A percentile compares a stretch with the other conserved stretches of the same genome.
Evolutionary conservation across 768 basidiomycete genomes (phyloP).

Genomic region (Phylloporus rhodoxanthus): DNA sequence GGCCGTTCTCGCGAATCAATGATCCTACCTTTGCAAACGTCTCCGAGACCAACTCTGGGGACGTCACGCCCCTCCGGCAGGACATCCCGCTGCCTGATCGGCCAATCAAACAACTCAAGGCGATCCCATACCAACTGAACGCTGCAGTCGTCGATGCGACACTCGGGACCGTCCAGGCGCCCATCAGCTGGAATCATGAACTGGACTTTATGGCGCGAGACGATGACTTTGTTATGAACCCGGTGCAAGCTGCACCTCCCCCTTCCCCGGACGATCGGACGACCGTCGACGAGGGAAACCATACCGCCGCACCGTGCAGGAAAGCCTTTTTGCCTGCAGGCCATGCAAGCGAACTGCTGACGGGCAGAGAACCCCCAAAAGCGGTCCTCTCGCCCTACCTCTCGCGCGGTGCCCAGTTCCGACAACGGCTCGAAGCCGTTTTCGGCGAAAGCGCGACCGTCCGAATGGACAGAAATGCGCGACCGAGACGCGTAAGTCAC

Average conservation of each 20-base stretch:
- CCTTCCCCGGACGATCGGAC: not conserved
- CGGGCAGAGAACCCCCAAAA: not conserved
- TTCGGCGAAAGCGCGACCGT: conserved; percentile 20
- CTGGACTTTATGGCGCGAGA: conserved; percentile 5
- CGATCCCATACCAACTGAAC: conserved; percentile 19
- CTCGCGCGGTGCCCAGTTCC: conserved; percentile 19
- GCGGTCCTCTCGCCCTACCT: conserved; percentile 10
- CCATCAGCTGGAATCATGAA: conserved; percentile 16
- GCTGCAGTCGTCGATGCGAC: conserved; percentile 15
- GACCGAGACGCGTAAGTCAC: conserved; percentile 18
- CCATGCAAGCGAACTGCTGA: not conserved
- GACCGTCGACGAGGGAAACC: not conserved
- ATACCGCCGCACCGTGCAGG: not conserved
- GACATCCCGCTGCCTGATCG: conserved; percentile 4
- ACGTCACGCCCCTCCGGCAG: not conserved
- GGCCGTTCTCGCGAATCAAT: not conserved
- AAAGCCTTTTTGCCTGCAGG: too few species aligned
- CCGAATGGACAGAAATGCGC: conserved; percentile 19
- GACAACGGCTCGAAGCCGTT: conserved; percentile 10
- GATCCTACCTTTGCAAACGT: not conserved
- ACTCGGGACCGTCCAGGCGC: conserved; percentile 20
- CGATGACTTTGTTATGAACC: not conserved
- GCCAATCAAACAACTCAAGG: conserved; percentile 15
- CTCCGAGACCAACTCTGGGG: conserved; percentile 15
- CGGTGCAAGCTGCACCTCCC: not conserved